Evolutionary conservation across 2,329 filamentous ascomycete genomes (phyloP), one percentile per base, ranked within the genome.

Genomic region (Fusarium circinatum): DNA sequence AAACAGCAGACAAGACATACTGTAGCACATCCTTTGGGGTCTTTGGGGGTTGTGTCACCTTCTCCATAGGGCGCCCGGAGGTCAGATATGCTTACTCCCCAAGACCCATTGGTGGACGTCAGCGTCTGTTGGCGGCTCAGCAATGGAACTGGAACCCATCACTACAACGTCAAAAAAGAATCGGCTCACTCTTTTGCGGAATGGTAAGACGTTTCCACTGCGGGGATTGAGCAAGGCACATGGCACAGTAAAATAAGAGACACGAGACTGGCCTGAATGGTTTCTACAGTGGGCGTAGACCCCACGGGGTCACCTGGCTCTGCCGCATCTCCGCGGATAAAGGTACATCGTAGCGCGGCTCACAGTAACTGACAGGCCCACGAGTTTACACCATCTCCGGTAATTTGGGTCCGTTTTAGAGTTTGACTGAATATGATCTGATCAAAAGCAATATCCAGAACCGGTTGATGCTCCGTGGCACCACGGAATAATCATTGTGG

Each of bases 241-340:
- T 24, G 34, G 39, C n/a, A 36, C 26, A 39, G 20, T 17, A 36
- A 36, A 36, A 9, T 36, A 36, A 36, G 34, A 17, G 34, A 42
- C 66, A 70, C 60, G 65, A 72, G 72, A 72, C 68, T 56, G 30
- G 30, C 8, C 22, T 26, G 30, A 32, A 41, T 10, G 20, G 41
- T 12, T 36, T 28, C 22, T 32, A 13, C 47, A 49, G 28, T 49
- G 28, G 47, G 28, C 6, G 42, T 44, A 22, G 55, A 65, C 71
- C 71, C 71, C 68, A 56, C 57, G 66, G 71, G 66, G 62, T 73
- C 59, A 73, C 55, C 51, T 54, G 58, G 57, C 44, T 48, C 67
- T 55, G 41, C 38, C 55, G 70, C 57, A 58, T 62, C 69, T 65
- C 69, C 65, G 60, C 69, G 63, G 65, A 58, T 68, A 70, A 62